Conservation (phyloP, 208 protist species). For the Trypanosoma cruzi region DNA sequence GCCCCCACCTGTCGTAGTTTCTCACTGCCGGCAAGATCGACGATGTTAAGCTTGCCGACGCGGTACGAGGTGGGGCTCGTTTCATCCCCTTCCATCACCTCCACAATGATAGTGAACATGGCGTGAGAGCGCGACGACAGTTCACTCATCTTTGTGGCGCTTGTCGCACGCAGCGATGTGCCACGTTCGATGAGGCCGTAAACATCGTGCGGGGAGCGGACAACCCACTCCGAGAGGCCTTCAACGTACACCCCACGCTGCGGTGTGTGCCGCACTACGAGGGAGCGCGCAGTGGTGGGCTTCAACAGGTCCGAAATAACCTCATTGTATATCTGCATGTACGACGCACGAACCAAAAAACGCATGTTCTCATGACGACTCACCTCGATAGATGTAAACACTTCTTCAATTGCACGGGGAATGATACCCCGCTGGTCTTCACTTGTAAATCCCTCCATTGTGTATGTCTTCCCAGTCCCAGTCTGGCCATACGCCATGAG, state of each 20-base stretch:
- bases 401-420: slow-evolving; percentile 60
- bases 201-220: slow-evolving; percentile 89
- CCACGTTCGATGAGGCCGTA: slow-evolving; percentile 90
- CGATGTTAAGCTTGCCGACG: slow-evolving; percentile 93
- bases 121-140: slow-evolving; percentile 95
- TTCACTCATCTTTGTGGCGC: slow-evolving; percentile 92
- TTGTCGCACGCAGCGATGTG: slow-evolving; percentile 59
- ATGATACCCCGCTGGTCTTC: slow-evolving; percentile 85
- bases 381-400: slow-evolving; percentile 51
- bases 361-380: slow-evolving; percentile 24
- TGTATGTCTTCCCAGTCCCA: slow-evolving; percentile 88
- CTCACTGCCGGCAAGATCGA: slow-evolving; percentile 95
- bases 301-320: slow-evolving; percentile 82
- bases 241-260: slow-evolving; percentile 93
- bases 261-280: slow-evolving; percentile 64
- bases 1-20: slow-evolving; percentile 69
- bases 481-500: slow-evolving; percentile 92
- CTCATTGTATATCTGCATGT: slow-evolving; percentile 94
- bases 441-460: slow-evolving; percentile 88
- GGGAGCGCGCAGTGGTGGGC: slow-evolving; percentile 27
- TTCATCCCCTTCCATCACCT: slow-evolving; percentile 51
- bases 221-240: slow-evolving; percentile 90
- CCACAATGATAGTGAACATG: slow-evolving; percentile 90
- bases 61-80: slow-evolving; percentile 57
- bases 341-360: slow-evolving; percentile 70